Evolutionary conservation across 2,329 filamentous ascomycete species (phyloP), one percentile per base, ranked within the genome.

Genomic region (Pseudogymnoascus sp.): DNA sequence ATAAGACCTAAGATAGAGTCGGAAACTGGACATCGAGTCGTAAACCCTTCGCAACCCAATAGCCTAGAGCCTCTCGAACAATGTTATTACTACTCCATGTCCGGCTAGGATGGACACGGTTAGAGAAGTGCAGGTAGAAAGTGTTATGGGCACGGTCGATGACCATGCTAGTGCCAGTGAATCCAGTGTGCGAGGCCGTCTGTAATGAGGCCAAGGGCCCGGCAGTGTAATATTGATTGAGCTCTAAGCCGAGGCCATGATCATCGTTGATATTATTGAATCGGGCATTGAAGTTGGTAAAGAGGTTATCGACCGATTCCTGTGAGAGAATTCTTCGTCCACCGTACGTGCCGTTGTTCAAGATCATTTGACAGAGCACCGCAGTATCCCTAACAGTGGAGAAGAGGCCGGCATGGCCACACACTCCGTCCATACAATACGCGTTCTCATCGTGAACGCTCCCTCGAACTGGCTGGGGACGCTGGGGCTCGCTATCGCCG

Each of bases 391-490:
- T 39, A 5, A 68, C 71, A 0, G 72, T 74, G 0, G 73, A 73
- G 62, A 74, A 74, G 6, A 75, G 65, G 1, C 73, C 73, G 1
- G 73, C 73, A 59, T 74, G 73, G 21, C 73, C 73, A 5, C 72
- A 71, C 5, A 75, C 71, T 9, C 73, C 73, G 39, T 67, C 62
- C 3, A 75, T 65, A 12, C 70, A 64, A 71, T 71, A 75, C 13
- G 73, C 69, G 37, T 74, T 74, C 62, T 75, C 73, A 62, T 75
- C 72, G 64, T 72, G 71, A 35, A 76, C 74, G 3, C 72, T 75
- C 3, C 74, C 74, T 2, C 72, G 72, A 5, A 76, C 72, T 0
- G 73, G 74, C 59, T 76, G 73, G 1, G 74, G 73, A 8, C 74
- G 68, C 18, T 70, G 60, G 3, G 74, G 74, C 60, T 73, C 73